phyloP scores from a whole-genome alignment of 208 protist species.

The Trypanosoma congolense region DNA sequence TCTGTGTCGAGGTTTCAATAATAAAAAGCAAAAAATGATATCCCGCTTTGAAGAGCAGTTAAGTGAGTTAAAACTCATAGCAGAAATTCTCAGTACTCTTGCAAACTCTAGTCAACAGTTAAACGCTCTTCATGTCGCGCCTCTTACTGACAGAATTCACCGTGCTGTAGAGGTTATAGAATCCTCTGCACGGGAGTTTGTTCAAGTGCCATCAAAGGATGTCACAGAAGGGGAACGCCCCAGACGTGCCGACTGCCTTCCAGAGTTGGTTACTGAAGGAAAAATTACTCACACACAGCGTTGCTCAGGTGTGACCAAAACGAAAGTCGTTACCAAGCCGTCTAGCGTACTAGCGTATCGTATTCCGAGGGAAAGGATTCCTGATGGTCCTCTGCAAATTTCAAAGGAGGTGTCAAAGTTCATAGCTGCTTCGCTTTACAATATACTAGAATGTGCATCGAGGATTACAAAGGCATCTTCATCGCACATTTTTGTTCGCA shows the following conservation, averaged over 20 bases:
- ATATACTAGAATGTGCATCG: slow-evolving; percentile 61
- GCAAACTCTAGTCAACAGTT: slow-evolving; percentile 23
- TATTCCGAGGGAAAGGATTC: slow-evolving; percentile 32
- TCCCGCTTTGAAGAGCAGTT: slow-evolving; percentile 15
- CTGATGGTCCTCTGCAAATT: slow-evolving; percentile 30
- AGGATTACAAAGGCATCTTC: slow-evolving; percentile 47
- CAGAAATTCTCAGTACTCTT: slow-evolving; percentile 56
- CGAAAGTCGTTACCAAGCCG: slow-evolving; percentile 27
- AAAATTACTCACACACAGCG: background rate
- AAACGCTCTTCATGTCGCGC: slow-evolving; percentile 35
- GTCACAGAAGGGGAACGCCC: slow-evolving; percentile 14
- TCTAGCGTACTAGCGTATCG: slow-evolving; percentile 39
- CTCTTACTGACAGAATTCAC: slow-evolving; percentile 36
- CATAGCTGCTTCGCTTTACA: slow-evolving; percentile 69
- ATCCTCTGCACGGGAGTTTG: background rate
- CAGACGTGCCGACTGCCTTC: slow-evolving; percentile 15
- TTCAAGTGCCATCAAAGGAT: slow-evolving; percentile 8
- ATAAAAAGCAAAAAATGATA: slow-evolving; percentile 16
- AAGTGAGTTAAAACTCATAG: slow-evolving; percentile 52
- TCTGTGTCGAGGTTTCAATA: too few relatives aligned
- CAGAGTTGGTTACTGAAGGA: slow-evolving; percentile 13
- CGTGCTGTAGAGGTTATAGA: slow-evolving; percentile 21
- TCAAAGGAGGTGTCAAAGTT: slow-evolving; percentile 64
- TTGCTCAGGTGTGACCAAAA: background rate
- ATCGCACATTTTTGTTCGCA: slow-evolving; percentile 70